Evolutionary conservation across 2,329 filamentous ascomycete species (phyloP).

Genomic region (Fusarium buharicum): DNA sequence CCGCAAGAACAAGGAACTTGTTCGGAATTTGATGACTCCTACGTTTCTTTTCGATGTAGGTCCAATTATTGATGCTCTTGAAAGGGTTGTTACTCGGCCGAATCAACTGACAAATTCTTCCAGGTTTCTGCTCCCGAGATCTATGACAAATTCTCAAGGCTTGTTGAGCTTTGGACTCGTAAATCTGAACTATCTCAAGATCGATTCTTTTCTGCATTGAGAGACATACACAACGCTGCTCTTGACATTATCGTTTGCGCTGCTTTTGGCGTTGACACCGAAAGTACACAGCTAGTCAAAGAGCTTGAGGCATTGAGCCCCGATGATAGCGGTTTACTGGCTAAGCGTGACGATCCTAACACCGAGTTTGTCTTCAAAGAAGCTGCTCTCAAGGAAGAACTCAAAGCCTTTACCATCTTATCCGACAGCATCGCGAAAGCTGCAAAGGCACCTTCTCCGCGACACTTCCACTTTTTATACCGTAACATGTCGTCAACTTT

Average conservation of each 20-base stretch:
- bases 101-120: background rate
- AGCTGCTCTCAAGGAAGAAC: conserved; percentile 15
- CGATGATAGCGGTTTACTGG: fast-evolving
- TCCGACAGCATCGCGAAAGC: conserved; percentile 15
- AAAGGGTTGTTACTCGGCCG: too few species aligned
- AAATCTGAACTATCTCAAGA: conserved; percentile 12
- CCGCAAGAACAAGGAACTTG: conserved; percentile 34
- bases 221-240: conserved; percentile 25
- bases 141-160: conserved; percentile 23
- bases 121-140: conserved; percentile 33
- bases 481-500: background rate
- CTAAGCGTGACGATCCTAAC: background rate
- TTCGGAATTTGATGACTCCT: conserved; percentile 32
- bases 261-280: conserved; percentile 13
- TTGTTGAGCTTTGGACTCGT: conserved; percentile 19
- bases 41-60: conserved; percentile 24
- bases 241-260: conserved; percentile 26
- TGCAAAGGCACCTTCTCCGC: conserved; percentile 15
- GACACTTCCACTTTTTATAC: conserved; percentile 20
- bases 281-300: conserved; percentile 16
- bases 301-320: conserved; percentile 8
- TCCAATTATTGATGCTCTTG: too few species aligned
- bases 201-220: conserved; percentile 9
- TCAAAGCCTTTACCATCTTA: conserved; percentile 6
- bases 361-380: conserved; percentile 5